phyloP scores from a whole-genome alignment of 345 rosid species.

The Boechera retrofracta region DNA sequence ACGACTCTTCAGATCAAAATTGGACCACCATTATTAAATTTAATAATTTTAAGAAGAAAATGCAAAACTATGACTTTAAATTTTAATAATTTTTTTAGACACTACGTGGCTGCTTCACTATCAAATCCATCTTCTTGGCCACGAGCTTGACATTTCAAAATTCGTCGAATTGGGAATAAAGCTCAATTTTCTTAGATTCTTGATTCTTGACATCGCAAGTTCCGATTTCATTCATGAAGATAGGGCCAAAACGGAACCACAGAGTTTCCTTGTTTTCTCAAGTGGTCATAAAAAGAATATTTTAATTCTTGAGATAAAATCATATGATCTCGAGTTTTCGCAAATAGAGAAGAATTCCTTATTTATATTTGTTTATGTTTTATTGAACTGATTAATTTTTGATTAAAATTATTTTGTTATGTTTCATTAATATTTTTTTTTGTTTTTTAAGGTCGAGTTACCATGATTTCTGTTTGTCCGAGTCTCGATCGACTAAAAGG shows the following conservation, averaged over 20 bases:
- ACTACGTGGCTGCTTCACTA: conserved; percentile 3
- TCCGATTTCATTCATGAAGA: conserved; percentile 32
- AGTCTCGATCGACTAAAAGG: too few relatives aligned
- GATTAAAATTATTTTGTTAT: too few relatives aligned
- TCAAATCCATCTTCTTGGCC: conserved; percentile 34
- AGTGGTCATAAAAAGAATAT: conserved; percentile 19
- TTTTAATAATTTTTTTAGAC: not conserved
- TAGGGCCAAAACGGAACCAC: conserved; percentile 25
- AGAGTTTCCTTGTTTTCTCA: conserved; percentile 6
- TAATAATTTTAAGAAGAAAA: not conserved
- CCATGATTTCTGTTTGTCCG: too few relatives aligned
- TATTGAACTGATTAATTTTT: too few relatives aligned
- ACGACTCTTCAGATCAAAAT: not conserved
- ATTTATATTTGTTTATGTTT: too few relatives aligned
- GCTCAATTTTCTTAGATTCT: not conserved
- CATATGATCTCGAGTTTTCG: conserved; percentile 32
- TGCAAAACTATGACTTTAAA: not conserved
- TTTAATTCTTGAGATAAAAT: not conserved
- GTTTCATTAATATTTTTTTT: too few relatives aligned
- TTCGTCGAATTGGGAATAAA: conserved; percentile 17
- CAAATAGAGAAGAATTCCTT: not conserved
- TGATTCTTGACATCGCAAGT: conserved; percentile 28
- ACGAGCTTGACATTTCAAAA: conserved; percentile 26
- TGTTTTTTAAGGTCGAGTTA: too few relatives aligned
- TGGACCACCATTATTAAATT: not conserved